Conservation (phyloP, 2,329 filamentous ascomycete species). For the Monosporascus sp. region DNA sequence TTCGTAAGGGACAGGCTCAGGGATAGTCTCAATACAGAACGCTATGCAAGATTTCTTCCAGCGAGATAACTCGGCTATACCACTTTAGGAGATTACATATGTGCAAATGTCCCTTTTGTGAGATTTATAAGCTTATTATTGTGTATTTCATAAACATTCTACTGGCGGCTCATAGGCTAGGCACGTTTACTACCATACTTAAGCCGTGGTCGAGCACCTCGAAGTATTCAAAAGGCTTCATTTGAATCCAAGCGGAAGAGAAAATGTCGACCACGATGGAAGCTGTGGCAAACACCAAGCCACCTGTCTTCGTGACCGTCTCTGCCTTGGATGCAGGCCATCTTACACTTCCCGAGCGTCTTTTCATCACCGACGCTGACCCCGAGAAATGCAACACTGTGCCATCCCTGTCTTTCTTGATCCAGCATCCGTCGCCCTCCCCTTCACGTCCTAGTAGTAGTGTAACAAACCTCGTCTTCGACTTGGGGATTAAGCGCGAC, state of each 20-base stretch:
- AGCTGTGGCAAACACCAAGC: not conserved
- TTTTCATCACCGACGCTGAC: constrained; percentile 40
- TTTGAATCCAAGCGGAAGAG: not conserved
- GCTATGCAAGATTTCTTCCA: no score
- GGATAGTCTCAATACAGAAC: no score
- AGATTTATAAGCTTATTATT: no score
- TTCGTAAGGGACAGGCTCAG: no score
- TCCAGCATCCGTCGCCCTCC: constrained; percentile 35
- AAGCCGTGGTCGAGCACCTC: no score
- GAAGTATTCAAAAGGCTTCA: no score
- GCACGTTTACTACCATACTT: no score
- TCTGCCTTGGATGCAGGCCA: constrained; percentile 34
- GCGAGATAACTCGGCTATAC: no score
- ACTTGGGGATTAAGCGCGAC: constrained; percentile 45
- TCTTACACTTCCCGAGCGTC: constrained; percentile 39
- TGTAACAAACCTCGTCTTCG: constrained; percentile 40
- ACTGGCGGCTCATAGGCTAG: no score
- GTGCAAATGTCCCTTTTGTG: no score
- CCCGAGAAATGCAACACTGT: constrained; percentile 39
- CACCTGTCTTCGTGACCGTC: constrained; percentile 23
- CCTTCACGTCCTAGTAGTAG: constrained; percentile 12
- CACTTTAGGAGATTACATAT: no score
- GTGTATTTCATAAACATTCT: no score
- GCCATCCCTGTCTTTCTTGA: constrained; percentile 47
- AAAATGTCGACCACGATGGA: not conserved